Percentiles rank a stretch among this genome's conserved stretches.
phyloP scores from a whole-genome alignment of 1,139 yeast genomes.

The Komagataea norvegica region DNA sequence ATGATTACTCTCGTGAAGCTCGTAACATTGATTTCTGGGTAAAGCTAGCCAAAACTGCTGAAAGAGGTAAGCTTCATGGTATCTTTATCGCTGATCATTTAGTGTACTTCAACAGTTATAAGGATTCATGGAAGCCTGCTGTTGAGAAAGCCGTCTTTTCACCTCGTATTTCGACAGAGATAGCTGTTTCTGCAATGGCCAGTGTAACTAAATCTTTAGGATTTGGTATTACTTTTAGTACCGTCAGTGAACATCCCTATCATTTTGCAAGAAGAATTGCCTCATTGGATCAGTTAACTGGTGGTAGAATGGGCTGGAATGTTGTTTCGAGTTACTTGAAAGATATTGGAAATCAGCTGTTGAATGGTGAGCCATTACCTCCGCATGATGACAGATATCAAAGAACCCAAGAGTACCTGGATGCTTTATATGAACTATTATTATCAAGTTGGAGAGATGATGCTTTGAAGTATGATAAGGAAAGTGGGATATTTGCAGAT shows the following conservation, averaged over 20 bases:
- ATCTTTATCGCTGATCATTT: conserved; percentile 40
- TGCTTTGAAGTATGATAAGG: conserved; percentile 31
- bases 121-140: conserved; percentile 31
- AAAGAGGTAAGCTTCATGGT: conserved; percentile 38
- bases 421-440: conserved; percentile 34
- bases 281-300: conserved; percentile 37
- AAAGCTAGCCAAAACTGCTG: conserved; percentile 27
- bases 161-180: conserved; percentile 1
- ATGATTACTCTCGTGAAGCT: conserved; percentile 29
- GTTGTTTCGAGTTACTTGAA: conserved; percentile 36
- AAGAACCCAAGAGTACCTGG: conserved; percentile 36
- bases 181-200: conserved; percentile 37
- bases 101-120: conserved; percentile 36
- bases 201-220: conserved; percentile 35
- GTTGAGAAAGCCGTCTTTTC: neutral
- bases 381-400: conserved; percentile 38
- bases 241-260: conserved; percentile 39
- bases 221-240: conserved; percentile 39
- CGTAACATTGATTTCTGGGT: conserved; percentile 37
- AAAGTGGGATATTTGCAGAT: conserved; percentile 31
- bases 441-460: conserved; percentile 40
- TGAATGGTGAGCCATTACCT: conserved; percentile 30
- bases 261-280: conserved; percentile 38
- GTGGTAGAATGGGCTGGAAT: conserved; percentile 42
- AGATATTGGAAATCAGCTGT: conserved; percentile 32